phyloP scores from a whole-genome alignment of 2,329 filamentous ascomycete species.

The Calonectria montana region DNA sequence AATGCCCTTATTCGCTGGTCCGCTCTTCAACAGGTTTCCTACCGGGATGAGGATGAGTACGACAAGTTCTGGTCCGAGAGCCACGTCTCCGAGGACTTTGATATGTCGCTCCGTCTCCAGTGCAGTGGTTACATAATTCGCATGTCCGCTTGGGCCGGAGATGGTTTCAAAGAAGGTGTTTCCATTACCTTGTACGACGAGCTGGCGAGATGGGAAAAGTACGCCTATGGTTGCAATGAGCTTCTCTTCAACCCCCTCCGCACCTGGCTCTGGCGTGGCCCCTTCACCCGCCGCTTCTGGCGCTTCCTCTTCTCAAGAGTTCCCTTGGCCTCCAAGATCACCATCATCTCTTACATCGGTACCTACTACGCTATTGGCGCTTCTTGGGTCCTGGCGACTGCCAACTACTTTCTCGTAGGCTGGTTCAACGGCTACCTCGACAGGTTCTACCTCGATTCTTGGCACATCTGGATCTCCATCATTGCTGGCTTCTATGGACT shows the following conservation, averaged over 20 bases:
- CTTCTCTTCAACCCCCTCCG: slow-evolving; percentile 82
- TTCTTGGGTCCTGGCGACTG: slow-evolving; percentile 78
- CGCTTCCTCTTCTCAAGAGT: slow-evolving; percentile 80
- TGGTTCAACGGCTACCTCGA: slow-evolving; percentile 83
- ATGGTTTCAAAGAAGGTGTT: slow-evolving; percentile 86
- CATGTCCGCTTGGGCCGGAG: slow-evolving; percentile 77
- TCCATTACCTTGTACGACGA: slow-evolving; percentile 88
- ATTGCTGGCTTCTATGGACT: slow-evolving; percentile 82
- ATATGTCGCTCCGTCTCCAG: slow-evolving; percentile 83
- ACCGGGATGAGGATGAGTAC: slow-evolving; percentile 75
- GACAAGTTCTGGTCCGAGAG: slow-evolving; percentile 87
- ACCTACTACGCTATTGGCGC: slow-evolving; percentile 85
- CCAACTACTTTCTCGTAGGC: slow-evolving; percentile 81
- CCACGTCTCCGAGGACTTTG: slow-evolving; percentile 84
- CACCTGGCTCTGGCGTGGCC: slow-evolving; percentile 78
- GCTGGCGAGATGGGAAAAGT: slow-evolving; percentile 87
- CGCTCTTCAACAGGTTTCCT: slow-evolving; percentile 79
- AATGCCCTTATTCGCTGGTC: slow-evolving; percentile 82
- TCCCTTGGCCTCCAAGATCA: slow-evolving; percentile 80
- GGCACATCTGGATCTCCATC: slow-evolving; percentile 84
- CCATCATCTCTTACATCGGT: slow-evolving; percentile 80
- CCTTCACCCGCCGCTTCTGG: slow-evolving; percentile 83
- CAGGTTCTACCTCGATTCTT: slow-evolving; percentile 83
- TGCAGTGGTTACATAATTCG: slow-evolving; percentile 79
- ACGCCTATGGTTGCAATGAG: slow-evolving; percentile 87